Evolutionary conservation across 2,329 filamentous ascomycete genomes (phyloP).

Genomic region (Beauveria medogensis): DNA sequence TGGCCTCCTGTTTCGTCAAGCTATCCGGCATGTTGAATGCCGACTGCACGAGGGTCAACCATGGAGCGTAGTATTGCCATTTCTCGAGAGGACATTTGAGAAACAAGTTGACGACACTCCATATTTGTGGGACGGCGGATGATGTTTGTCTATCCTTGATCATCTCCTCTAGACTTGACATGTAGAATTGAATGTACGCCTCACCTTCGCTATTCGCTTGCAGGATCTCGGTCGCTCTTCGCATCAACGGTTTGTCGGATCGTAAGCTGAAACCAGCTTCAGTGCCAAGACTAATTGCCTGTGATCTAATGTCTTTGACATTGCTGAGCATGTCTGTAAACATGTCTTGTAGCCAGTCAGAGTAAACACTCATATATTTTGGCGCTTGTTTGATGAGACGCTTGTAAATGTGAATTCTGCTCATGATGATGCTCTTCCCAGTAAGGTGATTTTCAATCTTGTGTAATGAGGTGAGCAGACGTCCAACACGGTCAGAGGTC

Average conservation of each 20-base stretch:
- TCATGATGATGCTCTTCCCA: constrained; percentile 73
- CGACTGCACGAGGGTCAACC: constrained; percentile 70
- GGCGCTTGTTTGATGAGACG: constrained; percentile 66
- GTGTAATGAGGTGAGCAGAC: constrained; percentile 62
- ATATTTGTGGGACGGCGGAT: constrained; percentile 72
- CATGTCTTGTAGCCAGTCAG: constrained; percentile 75
- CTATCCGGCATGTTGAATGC: constrained; percentile 77
- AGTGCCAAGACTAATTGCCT: constrained; percentile 66
- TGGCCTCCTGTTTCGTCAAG: constrained; percentile 65
- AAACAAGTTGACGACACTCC: constrained; percentile 75
- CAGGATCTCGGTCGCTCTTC: constrained; percentile 57
- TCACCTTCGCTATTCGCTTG: constrained; percentile 42
- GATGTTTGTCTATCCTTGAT: constrained; percentile 45
- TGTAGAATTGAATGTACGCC: constrained; percentile 63
- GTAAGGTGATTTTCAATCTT: constrained; percentile 64
- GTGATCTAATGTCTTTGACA: constrained; percentile 65
- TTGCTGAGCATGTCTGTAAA: constrained; percentile 75
- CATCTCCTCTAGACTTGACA: constrained; percentile 59
- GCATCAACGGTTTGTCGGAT: constrained; percentile 58
- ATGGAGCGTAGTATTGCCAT: constrained; percentile 68
- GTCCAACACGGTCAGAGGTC: constrained; percentile 60
- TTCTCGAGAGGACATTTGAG: constrained; percentile 56
- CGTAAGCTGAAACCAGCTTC: constrained; percentile 63
- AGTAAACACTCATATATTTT: constrained; percentile 59
- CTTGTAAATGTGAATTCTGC: constrained; percentile 71